Percentiles rank a stretch among this genome's conserved stretches.
Conservation (phyloP, 2,329 filamentous ascomycete species). For the Hymenoscyphus linearis region DNA sequence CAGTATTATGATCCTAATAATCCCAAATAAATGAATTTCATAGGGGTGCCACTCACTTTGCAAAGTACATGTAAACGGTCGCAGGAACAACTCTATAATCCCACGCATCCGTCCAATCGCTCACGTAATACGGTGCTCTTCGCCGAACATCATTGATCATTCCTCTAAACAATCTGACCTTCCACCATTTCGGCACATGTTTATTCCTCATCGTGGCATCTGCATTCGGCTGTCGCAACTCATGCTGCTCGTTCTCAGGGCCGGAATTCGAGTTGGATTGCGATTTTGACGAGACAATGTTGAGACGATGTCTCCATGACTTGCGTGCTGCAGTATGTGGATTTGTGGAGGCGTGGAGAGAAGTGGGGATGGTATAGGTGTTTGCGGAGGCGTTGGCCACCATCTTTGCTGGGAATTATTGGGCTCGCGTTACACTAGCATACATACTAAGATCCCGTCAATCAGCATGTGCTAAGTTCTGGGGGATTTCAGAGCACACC, state of each 20-base stretch:
- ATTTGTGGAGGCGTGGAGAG: slow-evolving; percentile 10
- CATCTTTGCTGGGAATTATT: slow-evolving; percentile 10
- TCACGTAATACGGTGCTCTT: slow-evolving; percentile 70
- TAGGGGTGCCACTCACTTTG: slow-evolving; percentile 59
- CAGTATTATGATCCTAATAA: not conserved
- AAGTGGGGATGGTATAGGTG: slow-evolving; percentile 21
- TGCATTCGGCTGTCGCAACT: slow-evolving; percentile 11
- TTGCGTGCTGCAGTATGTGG: slow-evolving; percentile 10
- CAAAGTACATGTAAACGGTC: slow-evolving; percentile 92
- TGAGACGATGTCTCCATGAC: slow-evolving; percentile 17
- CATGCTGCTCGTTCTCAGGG: slow-evolving; percentile 1
- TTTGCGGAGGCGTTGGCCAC: slow-evolving; percentile 8
- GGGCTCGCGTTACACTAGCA: not conserved
- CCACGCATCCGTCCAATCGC: slow-evolving; percentile 84
- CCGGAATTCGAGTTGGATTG: slow-evolving; percentile 5
- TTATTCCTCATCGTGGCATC: slow-evolving; percentile 17
- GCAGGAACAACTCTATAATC: slow-evolving; percentile 84
- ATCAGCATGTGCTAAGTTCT: not conserved
- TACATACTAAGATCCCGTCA: not conserved
- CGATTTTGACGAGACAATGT: slow-evolving; percentile 8
- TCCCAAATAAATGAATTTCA: slow-evolving; percentile 2
- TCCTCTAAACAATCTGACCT: slow-evolving; percentile 67
- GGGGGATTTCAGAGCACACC: too few species aligned
- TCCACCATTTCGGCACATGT: slow-evolving; percentile 57
- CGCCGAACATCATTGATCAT: slow-evolving; percentile 75